These are phyloP conservation scores for Fusarium armeniacum DNA, from an alignment of 2,329 filamentous ascomycete genomes.

Conservation along the genomic window DNA sequence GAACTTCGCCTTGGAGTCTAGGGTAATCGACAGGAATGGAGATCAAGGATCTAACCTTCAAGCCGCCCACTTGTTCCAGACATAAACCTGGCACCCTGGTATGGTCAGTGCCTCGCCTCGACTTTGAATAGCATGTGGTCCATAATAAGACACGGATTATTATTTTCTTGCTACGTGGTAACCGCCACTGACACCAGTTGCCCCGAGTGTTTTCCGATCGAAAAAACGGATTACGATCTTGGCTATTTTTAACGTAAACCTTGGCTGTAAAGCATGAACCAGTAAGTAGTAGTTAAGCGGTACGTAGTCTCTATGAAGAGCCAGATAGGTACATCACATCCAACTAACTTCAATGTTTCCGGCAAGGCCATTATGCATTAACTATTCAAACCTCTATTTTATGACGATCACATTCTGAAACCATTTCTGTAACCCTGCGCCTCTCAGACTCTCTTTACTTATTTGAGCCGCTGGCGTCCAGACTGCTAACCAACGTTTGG, in stretches of 20 bases:
- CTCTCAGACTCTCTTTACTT: not conserved
- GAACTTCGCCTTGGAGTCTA: not conserved
- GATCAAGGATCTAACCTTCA: not conserved
- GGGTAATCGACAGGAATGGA: not conserved
- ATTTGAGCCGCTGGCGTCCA: constrained; percentile 8
- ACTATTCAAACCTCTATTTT: constrained; percentile 7
- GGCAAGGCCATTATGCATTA: not conserved
- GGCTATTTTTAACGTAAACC: not conserved
- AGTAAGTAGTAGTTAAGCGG: not conserved
- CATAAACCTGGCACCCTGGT: no score
- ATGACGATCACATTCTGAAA: constrained; percentile 15
- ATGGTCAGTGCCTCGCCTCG: not conserved
- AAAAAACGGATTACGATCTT: constrained; percentile 6
- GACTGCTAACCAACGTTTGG: not conserved
- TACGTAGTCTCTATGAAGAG: not conserved
- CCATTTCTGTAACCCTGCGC: constrained; percentile 10
- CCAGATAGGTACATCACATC: constrained; percentile 5
- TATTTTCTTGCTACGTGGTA: not conserved
- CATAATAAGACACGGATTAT: not conserved
- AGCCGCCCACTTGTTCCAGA: not conserved
- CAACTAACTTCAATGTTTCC: not conserved
- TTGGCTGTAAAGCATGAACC: not conserved
- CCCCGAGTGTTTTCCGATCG: constrained; percentile 8
- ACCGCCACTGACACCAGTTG: not conserved
- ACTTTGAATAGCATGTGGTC: not conserved